Conservation (phyloP, 1,139 yeast genomes). For the Tardiomyces blankii region DNA sequence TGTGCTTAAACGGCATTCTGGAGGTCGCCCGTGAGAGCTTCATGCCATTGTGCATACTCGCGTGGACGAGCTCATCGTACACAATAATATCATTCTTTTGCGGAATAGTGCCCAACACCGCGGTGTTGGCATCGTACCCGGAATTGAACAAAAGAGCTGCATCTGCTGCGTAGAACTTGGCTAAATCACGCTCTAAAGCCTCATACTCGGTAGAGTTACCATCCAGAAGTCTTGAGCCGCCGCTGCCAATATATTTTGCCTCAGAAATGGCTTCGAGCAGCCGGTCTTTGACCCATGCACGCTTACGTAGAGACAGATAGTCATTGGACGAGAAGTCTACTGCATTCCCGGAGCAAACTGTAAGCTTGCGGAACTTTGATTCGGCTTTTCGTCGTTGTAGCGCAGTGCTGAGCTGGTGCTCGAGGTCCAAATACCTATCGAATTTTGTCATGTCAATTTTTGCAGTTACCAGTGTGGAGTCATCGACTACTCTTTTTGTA, state of each 20-base stretch:
- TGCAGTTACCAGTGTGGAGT: no score
- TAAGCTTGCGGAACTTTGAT: not conserved
- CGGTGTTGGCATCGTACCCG: slow-evolving; percentile 20
- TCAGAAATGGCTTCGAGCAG: not conserved
- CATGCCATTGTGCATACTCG: slow-evolving; percentile 22
- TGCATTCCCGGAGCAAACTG: not conserved
- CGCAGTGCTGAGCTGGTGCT: not conserved
- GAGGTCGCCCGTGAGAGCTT: slow-evolving; percentile 11
- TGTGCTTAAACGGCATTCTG: slow-evolving; percentile 11
- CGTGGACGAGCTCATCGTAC: slow-evolving; percentile 21
- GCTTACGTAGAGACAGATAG: not conserved
- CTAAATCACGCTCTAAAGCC: slow-evolving; percentile 12
- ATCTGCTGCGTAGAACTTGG: slow-evolving; percentile 13
- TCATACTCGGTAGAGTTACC: slow-evolving; percentile 16
- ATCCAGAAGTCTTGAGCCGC: slow-evolving; percentile 21
- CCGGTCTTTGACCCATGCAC: not conserved
- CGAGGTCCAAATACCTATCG: not conserved
- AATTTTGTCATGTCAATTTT: no score
- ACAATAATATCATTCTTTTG: slow-evolving; percentile 17
- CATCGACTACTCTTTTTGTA: not conserved
- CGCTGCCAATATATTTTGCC: slow-evolving; percentile 12
- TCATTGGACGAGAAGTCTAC: not conserved
- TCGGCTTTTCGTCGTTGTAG: not conserved
- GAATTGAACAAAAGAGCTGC: slow-evolving; percentile 17
- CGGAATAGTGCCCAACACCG: slow-evolving; percentile 17